Evolutionary conservation across 139 green algal genomes (phyloP).

Genomic region (Chlorella sp.): DNA sequence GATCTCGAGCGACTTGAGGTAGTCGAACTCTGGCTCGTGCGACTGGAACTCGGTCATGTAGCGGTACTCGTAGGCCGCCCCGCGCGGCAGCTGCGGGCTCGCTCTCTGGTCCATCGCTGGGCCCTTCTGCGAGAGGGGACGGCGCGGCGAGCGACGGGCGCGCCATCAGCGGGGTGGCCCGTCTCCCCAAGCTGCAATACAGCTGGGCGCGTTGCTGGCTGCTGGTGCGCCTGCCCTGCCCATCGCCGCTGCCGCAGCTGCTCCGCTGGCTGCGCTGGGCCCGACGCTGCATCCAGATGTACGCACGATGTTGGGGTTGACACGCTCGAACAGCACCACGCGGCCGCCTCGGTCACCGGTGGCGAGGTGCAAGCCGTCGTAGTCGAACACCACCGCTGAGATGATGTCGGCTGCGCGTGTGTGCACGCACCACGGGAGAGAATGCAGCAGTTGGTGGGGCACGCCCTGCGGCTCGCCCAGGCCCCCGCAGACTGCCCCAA

Average conservation of each 20-base stretch:
- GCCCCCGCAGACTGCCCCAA: too few species aligned
- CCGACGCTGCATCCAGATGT: too few species aligned
- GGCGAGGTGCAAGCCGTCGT: conserved; percentile 85
- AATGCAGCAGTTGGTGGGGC: too few species aligned
- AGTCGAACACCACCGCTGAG: conserved; percentile 95
- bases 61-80: conserved; percentile 75
- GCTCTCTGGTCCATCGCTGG: neutral
- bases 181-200: too few species aligned
- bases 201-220: too few species aligned
- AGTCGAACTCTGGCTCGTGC: conserved; percentile 97
- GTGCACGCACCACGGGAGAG: too few species aligned
- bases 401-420: conserved; percentile 98
- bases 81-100: conserved; percentile 18
- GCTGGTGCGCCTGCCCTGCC: too few species aligned
- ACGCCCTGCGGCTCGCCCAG: too few species aligned
- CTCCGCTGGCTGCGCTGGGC: too few species aligned
- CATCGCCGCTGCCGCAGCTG: too few species aligned
- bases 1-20: conserved; percentile 98
- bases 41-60: conserved; percentile 99
- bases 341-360: conserved; percentile 93
- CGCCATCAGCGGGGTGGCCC: too few species aligned
- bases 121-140: conserved; percentile 1
- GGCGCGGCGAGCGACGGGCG: too few species aligned
- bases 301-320: conserved; percentile 49
- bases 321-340: conserved; percentile 95